phyloP scores from a whole-genome alignment of 1,284 basidiomycete genomes.

The Wallemia mellicola region DNA sequence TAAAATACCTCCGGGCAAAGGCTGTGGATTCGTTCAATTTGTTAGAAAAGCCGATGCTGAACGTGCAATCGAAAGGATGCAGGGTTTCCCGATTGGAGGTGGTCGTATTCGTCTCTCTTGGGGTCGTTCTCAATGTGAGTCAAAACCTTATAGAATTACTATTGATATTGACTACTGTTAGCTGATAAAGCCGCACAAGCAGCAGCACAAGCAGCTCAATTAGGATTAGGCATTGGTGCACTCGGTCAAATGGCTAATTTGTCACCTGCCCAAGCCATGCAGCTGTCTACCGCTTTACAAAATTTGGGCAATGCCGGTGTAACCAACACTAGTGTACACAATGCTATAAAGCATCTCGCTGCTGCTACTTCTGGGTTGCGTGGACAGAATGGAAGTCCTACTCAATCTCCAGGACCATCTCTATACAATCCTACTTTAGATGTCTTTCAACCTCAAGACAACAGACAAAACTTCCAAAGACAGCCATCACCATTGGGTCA shows the following conservation, averaged over 20 bases:
- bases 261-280: constrained; percentile 4
- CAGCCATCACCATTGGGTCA: neutral
- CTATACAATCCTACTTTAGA: neutral
- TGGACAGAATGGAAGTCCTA: neutral
- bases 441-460: neutral
- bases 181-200: constrained; percentile 59
- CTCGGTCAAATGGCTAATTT: constrained; percentile 4
- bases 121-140: constrained; percentile 65
- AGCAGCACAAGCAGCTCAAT: constrained; percentile 24
- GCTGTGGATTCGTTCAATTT: constrained; percentile 86
- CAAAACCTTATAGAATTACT: neutral
- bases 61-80: constrained; percentile 76
- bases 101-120: constrained; percentile 69
- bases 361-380: neutral
- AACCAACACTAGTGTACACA: constrained; percentile 2
- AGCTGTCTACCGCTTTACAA: constrained; percentile 6
- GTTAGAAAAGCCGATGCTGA: constrained; percentile 73
- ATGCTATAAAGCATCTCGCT: constrained; percentile 4
- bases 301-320: constrained; percentile 3
- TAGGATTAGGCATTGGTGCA: constrained; percentile 5
- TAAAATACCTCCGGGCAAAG: constrained; percentile 79
- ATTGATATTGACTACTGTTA: constrained; percentile 2
- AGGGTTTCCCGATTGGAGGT: constrained; percentile 72
- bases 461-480: neutral
- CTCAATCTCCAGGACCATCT: neutral